Evolutionary conservation across 2,329 filamentous ascomycete genomes (phyloP), one percentile per base, ranked within the genome.

Genomic region (Clonostachys rhizophaga): DNA sequence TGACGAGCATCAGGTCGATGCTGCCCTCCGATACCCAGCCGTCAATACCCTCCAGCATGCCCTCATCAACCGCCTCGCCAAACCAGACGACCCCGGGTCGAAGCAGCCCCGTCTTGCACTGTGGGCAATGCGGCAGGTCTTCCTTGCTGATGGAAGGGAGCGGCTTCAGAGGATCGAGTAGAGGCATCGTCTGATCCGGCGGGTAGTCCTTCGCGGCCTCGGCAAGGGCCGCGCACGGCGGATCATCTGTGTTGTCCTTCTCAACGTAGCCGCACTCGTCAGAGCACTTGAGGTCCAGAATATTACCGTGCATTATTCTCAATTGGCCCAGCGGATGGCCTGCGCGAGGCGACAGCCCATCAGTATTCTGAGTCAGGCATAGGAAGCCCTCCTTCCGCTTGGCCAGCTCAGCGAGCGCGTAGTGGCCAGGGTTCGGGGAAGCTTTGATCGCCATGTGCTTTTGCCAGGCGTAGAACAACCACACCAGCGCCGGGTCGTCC

Each of bases 161-260:
- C 91, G 92, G 0, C 99, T 99, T 78, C 97, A 97, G 64, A 92
- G 97, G 52, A 99, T 99, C 63, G 99, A 94, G 0, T 89, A 95
- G 60, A 77, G 99, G 8, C 17, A 44, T 16, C 14, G 42, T 44
- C 42, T 33, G 24, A 30, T 30, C 24, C 24, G 24, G 24, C 24
- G 24, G 24, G 9, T 30, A 30, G 18, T 75, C 71, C 37, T 72
- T 70, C 4, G 76, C 78, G 1, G 88, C 87, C 1, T 89, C 78
- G 2, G 78, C 81, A 6, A 96, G 78, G 4, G 86, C 81, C 1
- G 89, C 86, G 20, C 87, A 87, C 52, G 95, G 82, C 1, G 91
- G 91, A 56, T 96, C 90, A 18, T 75, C 77, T 56, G 81, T 85
- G 64, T 95, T 89, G 58, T 84, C 74, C 17, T 68, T 65, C 47